phyloP scores from a whole-genome alignment of 352 stramenopile species.

The Globisporangium cystogenes region DNA sequence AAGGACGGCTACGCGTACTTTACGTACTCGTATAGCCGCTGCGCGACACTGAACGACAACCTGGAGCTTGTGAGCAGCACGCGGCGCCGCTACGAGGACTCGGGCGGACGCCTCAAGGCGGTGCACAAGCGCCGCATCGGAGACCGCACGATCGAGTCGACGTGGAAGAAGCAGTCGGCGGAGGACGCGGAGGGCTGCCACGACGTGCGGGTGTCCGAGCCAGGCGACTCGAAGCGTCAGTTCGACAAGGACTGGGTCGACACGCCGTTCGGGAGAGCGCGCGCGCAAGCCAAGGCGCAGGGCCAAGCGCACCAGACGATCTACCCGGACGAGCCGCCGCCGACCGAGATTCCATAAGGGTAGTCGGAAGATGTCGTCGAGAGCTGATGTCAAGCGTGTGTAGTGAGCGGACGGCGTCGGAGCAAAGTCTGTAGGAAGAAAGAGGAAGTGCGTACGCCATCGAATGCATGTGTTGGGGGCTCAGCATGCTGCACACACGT shows the following conservation, averaged over 20 bases:
- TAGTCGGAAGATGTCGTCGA: not conserved
- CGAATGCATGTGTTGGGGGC: not conserved
- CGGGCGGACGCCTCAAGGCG: conserved; percentile 49
- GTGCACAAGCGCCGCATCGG: conserved; percentile 51
- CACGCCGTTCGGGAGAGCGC: conserved; percentile 54
- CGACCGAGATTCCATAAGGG: conserved; percentile 43
- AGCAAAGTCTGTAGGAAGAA: not conserved
- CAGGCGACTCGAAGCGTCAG: conserved; percentile 22
- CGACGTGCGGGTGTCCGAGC: conserved; percentile 24
- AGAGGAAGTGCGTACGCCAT: not conserved
- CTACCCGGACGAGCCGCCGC: conserved; percentile 36
- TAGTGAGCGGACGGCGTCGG: not conserved
- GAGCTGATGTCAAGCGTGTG: not conserved
- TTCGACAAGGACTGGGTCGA: conserved; percentile 50
- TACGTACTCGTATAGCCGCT: conserved; percentile 67
- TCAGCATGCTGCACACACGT: too few species aligned
- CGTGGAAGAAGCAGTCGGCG: conserved; percentile 38
- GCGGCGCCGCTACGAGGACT: conserved; percentile 64
- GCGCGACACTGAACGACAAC: conserved; percentile 44
- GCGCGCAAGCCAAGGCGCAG: conserved; percentile 16
- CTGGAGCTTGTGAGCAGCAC: conserved; percentile 41
- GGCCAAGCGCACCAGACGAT: conserved; percentile 34
- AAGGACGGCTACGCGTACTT: conserved; percentile 43
- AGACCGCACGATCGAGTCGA: conserved; percentile 32
- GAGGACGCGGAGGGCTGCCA: conserved; percentile 32